Conservation (phyloP, 371 early-diverging fungal species). For the Chytridiales sp. region DNA sequence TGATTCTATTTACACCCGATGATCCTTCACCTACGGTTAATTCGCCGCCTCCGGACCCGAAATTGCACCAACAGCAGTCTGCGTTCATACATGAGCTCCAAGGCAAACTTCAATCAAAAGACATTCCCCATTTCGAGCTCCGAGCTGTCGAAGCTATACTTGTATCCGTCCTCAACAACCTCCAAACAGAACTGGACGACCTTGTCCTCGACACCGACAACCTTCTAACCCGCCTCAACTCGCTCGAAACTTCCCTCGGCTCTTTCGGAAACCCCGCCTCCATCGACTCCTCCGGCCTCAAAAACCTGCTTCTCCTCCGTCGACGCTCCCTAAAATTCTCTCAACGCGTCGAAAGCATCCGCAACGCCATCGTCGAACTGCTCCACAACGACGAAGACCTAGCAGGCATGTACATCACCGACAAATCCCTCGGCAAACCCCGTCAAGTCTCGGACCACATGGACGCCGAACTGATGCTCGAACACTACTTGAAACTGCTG, state of each 20-base stretch:
- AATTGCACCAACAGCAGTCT: conserved; percentile 44
- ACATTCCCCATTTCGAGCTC: conserved; percentile 63
- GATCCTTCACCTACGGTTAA: no score
- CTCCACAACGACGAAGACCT: conserved; percentile 87
- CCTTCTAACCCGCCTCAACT: conserved; percentile 66
- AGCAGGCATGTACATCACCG: conserved; percentile 84
- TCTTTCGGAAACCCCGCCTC: no score
- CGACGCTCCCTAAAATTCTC: conserved; percentile 75
- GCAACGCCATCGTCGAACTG: conserved; percentile 74
- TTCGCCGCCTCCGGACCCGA: no score
- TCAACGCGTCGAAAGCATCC: conserved; percentile 68
- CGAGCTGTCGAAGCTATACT: conserved; percentile 82
- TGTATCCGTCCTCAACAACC: conserved; percentile 63
- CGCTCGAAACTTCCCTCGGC: no score
- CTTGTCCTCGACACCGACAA: conserved; percentile 63
- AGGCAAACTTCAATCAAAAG: conserved; percentile 60
- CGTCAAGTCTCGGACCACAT: conserved; percentile 68
- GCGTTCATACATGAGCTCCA: conserved; percentile 79
- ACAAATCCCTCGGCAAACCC: conserved; percentile 61
- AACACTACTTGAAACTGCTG: conserved; percentile 81
- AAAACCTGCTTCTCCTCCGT: conserved; percentile 71
- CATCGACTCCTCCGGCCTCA: conserved; percentile 70
- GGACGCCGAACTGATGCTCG: conserved; percentile 83
- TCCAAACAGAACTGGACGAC: conserved; percentile 75
- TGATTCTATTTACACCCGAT: conserved; percentile 78